Conservation (phyloP, 2,329 filamentous ascomycete genomes). For the Fonsecaea pedrosoi region DNA sequence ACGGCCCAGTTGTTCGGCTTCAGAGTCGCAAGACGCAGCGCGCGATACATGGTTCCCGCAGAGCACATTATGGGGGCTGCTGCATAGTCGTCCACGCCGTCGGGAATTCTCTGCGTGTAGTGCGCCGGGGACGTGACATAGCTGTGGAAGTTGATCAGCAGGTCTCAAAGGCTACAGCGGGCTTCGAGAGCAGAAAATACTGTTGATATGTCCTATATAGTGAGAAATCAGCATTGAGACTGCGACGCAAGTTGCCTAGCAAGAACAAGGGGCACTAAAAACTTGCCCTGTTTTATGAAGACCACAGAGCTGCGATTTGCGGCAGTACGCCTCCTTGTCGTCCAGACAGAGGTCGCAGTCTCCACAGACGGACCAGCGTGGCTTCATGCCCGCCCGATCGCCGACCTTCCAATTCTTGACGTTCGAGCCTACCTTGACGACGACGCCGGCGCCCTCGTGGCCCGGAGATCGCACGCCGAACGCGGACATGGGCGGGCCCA, state of each 20-base stretch:
- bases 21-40: slow-evolving; percentile 59
- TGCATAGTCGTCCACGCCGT: slow-evolving; percentile 60
- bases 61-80: slow-evolving; percentile 67
- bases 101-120: slow-evolving; percentile 62
- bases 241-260: not conserved
- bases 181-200: not conserved
- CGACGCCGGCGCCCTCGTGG: slow-evolving; percentile 64
- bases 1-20: slow-evolving; percentile 61
- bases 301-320: slow-evolving; percentile 53
- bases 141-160: slow-evolving; percentile 14
- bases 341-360: slow-evolving; percentile 55
- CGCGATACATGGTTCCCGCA: slow-evolving; percentile 64
- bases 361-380: slow-evolving; percentile 59
- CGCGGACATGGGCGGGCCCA: slow-evolving; percentile 54
- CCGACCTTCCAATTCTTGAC: slow-evolving; percentile 62
- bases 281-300: slow-evolving; percentile 43
- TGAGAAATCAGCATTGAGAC: not conserved
- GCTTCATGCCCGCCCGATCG: slow-evolving; percentile 61
- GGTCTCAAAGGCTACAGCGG: slow-evolving; percentile 19
- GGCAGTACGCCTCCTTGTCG: slow-evolving; percentile 62
- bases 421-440: slow-evolving; percentile 62
- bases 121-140: slow-evolving; percentile 63
- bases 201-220: not conserved
- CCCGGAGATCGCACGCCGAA: slow-evolving; percentile 48
- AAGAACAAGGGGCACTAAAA: not conserved